Percentiles rank a stretch among this genome's conserved stretches.
Evolutionary conservation across 805 yeast genomes (phyloP).

Genomic region (Hanseniaspora thailandica): DNA sequence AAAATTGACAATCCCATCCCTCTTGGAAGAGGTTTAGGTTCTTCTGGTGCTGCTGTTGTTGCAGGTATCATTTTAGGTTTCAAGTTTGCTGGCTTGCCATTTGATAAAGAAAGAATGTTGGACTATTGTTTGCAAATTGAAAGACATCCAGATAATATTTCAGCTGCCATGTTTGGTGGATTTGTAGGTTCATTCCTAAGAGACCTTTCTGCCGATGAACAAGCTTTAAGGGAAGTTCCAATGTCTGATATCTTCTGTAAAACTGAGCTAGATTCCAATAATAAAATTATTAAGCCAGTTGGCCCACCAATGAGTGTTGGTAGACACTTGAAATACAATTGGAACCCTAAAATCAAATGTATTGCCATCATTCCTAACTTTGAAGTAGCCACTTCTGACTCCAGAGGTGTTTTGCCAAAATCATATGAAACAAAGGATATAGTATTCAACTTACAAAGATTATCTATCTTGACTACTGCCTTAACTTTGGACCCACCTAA

Average conservation of each 20-base stretch:
- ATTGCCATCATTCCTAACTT: constrained; percentile 87
- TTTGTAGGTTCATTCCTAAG: constrained; percentile 91
- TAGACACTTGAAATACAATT: constrained; percentile 72
- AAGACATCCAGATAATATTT: constrained; percentile 95
- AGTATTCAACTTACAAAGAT: constrained; percentile 83
- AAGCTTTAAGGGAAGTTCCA: constrained; percentile 69
- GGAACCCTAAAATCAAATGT: constrained; percentile 75
- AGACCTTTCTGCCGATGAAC: constrained; percentile 61
- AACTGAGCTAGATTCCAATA: constrained; percentile 57
- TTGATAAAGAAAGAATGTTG: constrained; percentile 69
- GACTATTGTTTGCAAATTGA: constrained; percentile 96
- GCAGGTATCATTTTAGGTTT: constrained; percentile 90
- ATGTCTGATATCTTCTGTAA: constrained; percentile 67
- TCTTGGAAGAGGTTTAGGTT: constrained; percentile 91
- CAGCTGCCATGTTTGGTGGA: constrained; percentile 99
- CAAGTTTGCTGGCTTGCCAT: constrained; percentile 62
- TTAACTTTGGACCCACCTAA: constrained; percentile 76
- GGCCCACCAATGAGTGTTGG: constrained; percentile 80
- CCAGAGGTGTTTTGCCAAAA: constrained; percentile 80
- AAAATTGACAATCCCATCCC: constrained; percentile 87
- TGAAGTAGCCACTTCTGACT: constrained; percentile 84
- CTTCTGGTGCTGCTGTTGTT: constrained; percentile 96
- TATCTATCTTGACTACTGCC: constrained; percentile 86
- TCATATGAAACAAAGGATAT: constrained; percentile 70
- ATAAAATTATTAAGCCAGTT: constrained; percentile 59